Evolutionary conservation across 176 grass and related monocot genomes (phyloP), one percentile per base, ranked within the genome.

Genomic region (Carex kokanica): DNA sequence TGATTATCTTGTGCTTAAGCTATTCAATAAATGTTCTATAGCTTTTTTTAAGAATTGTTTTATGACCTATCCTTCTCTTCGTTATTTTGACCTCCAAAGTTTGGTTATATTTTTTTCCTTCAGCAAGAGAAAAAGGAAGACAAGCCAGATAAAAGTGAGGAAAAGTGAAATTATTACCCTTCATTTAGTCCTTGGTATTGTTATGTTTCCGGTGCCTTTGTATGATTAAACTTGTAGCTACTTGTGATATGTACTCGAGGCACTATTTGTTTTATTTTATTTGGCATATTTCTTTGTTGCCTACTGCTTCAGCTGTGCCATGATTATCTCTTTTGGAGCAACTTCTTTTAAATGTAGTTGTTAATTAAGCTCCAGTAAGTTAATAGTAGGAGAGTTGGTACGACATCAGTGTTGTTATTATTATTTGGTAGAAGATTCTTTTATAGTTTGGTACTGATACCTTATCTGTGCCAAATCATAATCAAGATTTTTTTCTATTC

Each of bases 91-190:
- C 0, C 57, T 53, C 4, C 16, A 40, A 58, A n/a, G 55, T 54
- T 21, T 15, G 32, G 21, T 63, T 31, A 18, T 78, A 31, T 18
- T 58, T 52, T n/a, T 64, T 4, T 24, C 61, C 83, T 82, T 27
- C 86, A 92, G 90, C 86, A 92, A 85, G 88, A 92, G 84, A 90
- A 92, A 74, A 85, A 95, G 81, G 90, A 95, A 86, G 93, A 95
- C 55, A 86, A 90, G 49, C 43, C 88, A 16, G 87, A 94, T 87
- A 91, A 91, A 82, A 65, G 83, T 16, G 93, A 95, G 64, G 90
- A 90, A 88, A 90, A 45, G 86, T 92, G 84, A 92, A 90, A 43
- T 89, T 36, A 86, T 77, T 72, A 78, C 16, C n/a, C 21, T 43
- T 72, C 60, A 64, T 82, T 31, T 67, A 51, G 45, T 68, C 5